Base-by-base conservation (phyloP, 495 filamentous ascomycete genomes). In the Daldinia bambusicola region DNA sequence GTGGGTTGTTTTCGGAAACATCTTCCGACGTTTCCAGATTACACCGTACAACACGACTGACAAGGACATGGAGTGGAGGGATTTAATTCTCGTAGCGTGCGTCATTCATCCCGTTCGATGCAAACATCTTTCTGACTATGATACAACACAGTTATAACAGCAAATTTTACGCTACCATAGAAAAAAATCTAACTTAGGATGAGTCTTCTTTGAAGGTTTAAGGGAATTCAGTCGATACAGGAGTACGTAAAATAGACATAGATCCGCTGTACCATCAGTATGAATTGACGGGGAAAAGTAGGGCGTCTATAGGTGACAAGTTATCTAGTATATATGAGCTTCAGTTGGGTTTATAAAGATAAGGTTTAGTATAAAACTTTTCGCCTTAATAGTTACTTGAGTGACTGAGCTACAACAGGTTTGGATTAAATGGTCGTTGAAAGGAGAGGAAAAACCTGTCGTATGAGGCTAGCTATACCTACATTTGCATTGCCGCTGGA, bases 11-110 rank as follows among this genome's bases (percentile, higher is more conserved):
- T 20, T 57, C 31, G 55, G 26, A 36, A 57, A 57, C 34, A 57
- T 57, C 16, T 57, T 57, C 55, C 55, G 55, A 38, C 55, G 55
- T 36, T 57, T 57, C 34, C 55, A 38, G 32, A 40, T 57, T 18
- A 38, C 31, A 18, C 55, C 55, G 32, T 20, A 57, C 55, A 38
- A 57, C 18, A 57, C 55, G 7, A 57, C 55, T 3, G 55, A 57
- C 10, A 30, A 37, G 7, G 55, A 57, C 16, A 57, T 57, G 55
- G 55, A 57, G 16, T 57, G 55, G 55, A 57, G 38, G 32, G 55
- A 57, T 57, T 26, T 57, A 5, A 57, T 57, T 20, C 32, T 57
- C 13, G 55, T 57, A 34, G 55, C 18, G 55, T 57, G 9, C 13
- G 55, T 57, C 10, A 20, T n/a, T 13, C 10, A 20, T 53, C 2